A percentile compares a stretch with the other conserved stretches of the same genome.
Evolutionary conservation across 139 green algal genomes (phyloP).

Genomic region (Dunaliella primolecta): DNA sequence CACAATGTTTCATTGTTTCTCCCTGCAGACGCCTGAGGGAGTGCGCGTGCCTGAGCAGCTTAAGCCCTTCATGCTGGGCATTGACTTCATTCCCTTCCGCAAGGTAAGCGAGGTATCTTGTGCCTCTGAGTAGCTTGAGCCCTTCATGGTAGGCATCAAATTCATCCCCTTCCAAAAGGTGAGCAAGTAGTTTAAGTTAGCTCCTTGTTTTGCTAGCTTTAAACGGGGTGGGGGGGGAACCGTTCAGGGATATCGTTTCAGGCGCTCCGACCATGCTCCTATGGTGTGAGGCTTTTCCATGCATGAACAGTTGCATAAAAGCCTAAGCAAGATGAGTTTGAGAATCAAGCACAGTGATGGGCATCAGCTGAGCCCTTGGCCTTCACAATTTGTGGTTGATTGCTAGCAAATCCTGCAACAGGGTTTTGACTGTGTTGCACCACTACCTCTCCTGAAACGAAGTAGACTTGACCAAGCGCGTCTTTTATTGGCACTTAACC

Average conservation of each 20-base stretch:
- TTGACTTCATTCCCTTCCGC: conserved; percentile 94
- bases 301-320: not conserved
- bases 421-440: not conserved
- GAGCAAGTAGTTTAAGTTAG: not conserved
- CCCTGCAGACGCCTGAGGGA: conserved; percentile 73
- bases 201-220: not conserved
- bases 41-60: conserved; percentile 43
- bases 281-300: not conserved
- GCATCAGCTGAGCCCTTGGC: too few species aligned
- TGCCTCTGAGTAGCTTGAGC: not conserved
- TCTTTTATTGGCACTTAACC: not conserved
- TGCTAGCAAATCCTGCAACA: not conserved
- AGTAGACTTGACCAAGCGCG: not conserved
- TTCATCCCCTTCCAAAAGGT: not conserved
- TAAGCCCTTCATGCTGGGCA: conserved; percentile 87
- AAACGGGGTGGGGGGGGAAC: not conserved
- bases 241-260: not conserved
- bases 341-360: too few species aligned
- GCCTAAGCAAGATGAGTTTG: too few species aligned
- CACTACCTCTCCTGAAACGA: not conserved
- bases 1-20: not conserved
- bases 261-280: too few species aligned
- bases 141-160: not conserved
- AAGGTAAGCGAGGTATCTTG: conserved; percentile 26
- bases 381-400: not conserved